These are phyloP conservation scores for Alternaria sp. DNA, from an alignment of 2,329 filamentous ascomycete species.

Conservation along the genomic window DNA sequence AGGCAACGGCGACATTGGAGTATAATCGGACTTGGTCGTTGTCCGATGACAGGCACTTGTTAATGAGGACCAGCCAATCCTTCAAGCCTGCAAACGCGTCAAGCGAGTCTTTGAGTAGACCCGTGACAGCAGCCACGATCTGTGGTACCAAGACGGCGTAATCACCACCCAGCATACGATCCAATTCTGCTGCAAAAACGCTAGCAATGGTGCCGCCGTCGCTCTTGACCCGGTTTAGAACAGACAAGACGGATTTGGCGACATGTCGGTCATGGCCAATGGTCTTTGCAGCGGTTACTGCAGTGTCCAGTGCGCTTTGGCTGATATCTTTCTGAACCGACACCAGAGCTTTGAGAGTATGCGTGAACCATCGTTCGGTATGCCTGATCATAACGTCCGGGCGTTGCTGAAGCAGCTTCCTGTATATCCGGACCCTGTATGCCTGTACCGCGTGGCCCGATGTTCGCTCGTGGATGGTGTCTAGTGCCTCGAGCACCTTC, in stretches of 20 bases:
- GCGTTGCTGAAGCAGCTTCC: slow-evolving; percentile 75
- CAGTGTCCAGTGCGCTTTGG: slow-evolving; percentile 74
- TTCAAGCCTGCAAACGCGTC: slow-evolving; percentile 75
- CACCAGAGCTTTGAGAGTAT: slow-evolving; percentile 82
- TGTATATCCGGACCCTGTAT: slow-evolving; percentile 79
- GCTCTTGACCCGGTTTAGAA: slow-evolving; percentile 64
- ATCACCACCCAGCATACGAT: slow-evolving; percentile 62
- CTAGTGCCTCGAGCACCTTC: slow-evolving; percentile 72
- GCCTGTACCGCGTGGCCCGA: slow-evolving; percentile 82
- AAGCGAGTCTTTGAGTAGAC: slow-evolving; percentile 72
- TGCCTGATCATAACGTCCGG: slow-evolving; percentile 73
- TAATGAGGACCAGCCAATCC: slow-evolving; percentile 78
- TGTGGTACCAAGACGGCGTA: slow-evolving; percentile 75
- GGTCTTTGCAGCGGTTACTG: slow-evolving; percentile 71
- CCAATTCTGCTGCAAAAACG: slow-evolving; percentile 71
- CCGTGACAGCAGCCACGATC: slow-evolving; percentile 84
- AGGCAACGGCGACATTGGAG: slow-evolving; percentile 85
- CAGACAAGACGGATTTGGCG: slow-evolving; percentile 69
- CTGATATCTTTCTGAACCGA: slow-evolving; percentile 80
- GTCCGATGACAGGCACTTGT: slow-evolving; percentile 81
- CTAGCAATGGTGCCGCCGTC: slow-evolving; percentile 63
- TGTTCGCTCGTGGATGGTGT: slow-evolving; percentile 74
- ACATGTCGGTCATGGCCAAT: slow-evolving; percentile 74
- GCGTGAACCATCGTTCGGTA: slow-evolving; percentile 76
- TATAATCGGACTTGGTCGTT: slow-evolving; percentile 69